A percentile compares a stretch with the other conserved stretches of the same genome.
Evolutionary conservation across 1,284 basidiomycete species (phyloP).

Genomic region (Somion occarium): DNA sequence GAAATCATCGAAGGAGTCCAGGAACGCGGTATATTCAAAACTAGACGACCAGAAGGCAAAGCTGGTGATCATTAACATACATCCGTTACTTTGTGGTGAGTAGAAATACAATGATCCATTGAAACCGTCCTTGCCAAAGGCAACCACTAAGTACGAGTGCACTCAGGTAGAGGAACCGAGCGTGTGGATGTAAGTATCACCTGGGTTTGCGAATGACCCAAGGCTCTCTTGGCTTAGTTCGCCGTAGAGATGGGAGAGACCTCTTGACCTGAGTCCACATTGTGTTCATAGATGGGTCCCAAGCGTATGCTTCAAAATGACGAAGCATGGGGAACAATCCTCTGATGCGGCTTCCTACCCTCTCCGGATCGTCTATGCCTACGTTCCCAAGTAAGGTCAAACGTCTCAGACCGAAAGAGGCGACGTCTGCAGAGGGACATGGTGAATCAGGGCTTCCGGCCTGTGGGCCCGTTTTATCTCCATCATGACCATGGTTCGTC

Average conservation of each 20-base stretch:
- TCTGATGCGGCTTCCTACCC: neutral
- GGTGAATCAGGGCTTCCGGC: too few relatives aligned
- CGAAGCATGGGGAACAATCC: slow-evolving; percentile 7
- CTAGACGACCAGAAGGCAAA: slow-evolving; percentile 69
- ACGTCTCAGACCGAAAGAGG: neutral
- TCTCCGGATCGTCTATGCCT: neutral
- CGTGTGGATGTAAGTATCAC: too few relatives aligned
- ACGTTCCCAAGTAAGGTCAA: slow-evolving; percentile 8
- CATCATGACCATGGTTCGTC: neutral
- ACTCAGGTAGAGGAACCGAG: too few relatives aligned
- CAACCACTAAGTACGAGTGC: too few relatives aligned
- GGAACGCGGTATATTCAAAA: slow-evolving; percentile 60
- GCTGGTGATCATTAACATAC: slow-evolving; percentile 39
- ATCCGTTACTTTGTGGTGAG: too few relatives aligned
- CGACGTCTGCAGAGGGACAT: neutral
- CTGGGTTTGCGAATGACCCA: too few relatives aligned
- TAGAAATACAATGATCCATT: too few relatives aligned
- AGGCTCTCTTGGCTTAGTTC: too few relatives aligned
- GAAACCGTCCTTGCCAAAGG: too few relatives aligned
- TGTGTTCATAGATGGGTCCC: slow-evolving; percentile 3
- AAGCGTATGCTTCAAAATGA: slow-evolving; percentile 9
- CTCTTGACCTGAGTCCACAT: slow-evolving; percentile 3
- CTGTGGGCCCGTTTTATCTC: neutral
- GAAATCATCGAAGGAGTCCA: slow-evolving; percentile 46
- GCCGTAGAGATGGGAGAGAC: neutral